A percentile compares a stretch with the other conserved stretches of the same genome.
Conservation (phyloP, 345 rosid genomes). For the Crucihimalaya himalaica region DNA sequence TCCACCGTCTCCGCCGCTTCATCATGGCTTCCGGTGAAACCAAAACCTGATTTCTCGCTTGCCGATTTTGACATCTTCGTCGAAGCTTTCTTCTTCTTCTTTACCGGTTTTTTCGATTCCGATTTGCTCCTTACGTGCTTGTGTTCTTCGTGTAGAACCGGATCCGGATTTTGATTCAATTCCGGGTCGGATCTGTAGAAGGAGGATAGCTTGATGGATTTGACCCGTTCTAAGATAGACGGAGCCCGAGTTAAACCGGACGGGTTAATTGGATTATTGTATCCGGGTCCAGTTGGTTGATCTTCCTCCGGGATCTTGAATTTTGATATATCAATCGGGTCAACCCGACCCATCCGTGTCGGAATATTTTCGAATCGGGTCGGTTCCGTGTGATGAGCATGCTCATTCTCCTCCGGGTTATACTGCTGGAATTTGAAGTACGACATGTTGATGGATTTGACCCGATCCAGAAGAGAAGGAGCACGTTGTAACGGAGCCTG, state of each 20-base stretch:
- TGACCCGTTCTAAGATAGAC: conserved; percentile 62
- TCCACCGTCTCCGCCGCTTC: conserved; percentile 32
- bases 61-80: conserved; percentile 69
- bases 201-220: conserved; percentile 52
- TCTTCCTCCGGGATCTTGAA: conserved; percentile 31
- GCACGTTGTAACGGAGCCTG: conserved; percentile 33
- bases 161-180: conserved; percentile 14
- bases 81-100: conserved; percentile 28
- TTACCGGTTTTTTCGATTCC: conserved; percentile 41
- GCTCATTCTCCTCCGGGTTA: conserved; percentile 28
- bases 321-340: conserved; percentile 36
- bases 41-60: conserved; percentile 52
- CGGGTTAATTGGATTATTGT: conserved; percentile 11
- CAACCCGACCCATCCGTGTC: conserved; percentile 27
- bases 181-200: conserved; percentile 44
- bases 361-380: conserved; percentile 23
- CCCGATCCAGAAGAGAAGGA: conserved; percentile 63
- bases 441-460: conserved; percentile 58
- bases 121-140: conserved; percentile 49
- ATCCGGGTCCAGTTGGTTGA: conserved; percentile 14
- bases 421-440: conserved; percentile 34
- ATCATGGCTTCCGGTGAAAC: conserved; percentile 5
- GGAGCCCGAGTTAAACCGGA: conserved; percentile 49
- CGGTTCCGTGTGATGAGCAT: conserved; percentile 7
- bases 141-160: conserved; percentile 24